Evolutionary conservation across 805 yeast genomes (phyloP), one percentile per base, ranked within the genome.

Genomic region (Yarrowia porcina): DNA sequence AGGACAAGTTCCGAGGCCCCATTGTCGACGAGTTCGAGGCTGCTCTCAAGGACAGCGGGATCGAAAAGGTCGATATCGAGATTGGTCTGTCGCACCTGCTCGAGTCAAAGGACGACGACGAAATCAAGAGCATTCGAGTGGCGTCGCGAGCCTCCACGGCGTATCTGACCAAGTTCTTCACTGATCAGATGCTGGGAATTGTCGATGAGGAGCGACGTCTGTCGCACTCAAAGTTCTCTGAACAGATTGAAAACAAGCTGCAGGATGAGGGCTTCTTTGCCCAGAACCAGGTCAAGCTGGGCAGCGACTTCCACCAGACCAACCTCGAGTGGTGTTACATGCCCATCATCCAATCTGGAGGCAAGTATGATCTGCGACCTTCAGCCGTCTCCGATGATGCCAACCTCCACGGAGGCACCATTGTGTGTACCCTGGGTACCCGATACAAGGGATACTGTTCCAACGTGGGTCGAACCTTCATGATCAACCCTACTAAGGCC

Each of bases 321-420:
- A 82, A 84, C 66, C 76, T 93, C 20, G 98, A 93, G 73, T 93
- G 97, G 97, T 89, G 96, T 67, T 90, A 89, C 74, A 84, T 91
- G 63, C 97, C 98, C 28, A 89, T 91, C 60, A 82, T 91, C 61
- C 96, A 90, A 76, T 87, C 96, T 68, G 96, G 96, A 62, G 90
- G 90, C 35, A 84, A 85, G 63, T 92, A 85, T 71, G 96, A 91
- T 73, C 78, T 92, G 70, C 86, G 82, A 69, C 92, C 96, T 44
- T 85, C 93, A 64, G 96, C 96, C 1, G 83, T 85, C 64, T 87
- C 96, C 0, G 83, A 83, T 60, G 81, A 83, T 65, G 83, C 82
- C 66, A 83, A 82, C 67, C 81, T 82, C 54, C 87, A 89, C 9
- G 82, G 83, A 15, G 93, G 96, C 23, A 90, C 89, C 35, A 91